phyloP scores from a whole-genome alignment of 306 rosid genomes.

The Rosa rugosa region DNA sequence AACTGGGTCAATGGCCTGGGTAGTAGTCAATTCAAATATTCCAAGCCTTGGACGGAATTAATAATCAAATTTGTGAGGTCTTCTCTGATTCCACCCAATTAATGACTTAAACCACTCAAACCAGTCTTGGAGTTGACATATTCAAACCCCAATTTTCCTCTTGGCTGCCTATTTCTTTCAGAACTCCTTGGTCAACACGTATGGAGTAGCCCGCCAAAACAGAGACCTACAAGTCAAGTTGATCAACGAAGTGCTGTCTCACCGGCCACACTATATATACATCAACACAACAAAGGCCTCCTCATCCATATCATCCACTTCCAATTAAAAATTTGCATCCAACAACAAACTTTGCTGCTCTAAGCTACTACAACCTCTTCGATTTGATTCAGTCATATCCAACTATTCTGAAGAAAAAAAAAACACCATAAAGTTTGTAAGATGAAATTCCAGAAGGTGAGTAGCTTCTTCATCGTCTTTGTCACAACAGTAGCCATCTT shows the following conservation, averaged over 20 bases:
- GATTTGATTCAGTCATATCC: neutral
- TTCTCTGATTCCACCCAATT: too few relatives aligned
- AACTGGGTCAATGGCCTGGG: neutral
- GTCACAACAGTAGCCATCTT: constrained; percentile 8
- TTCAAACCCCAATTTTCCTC: too few relatives aligned
- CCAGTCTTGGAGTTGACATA: too few relatives aligned
- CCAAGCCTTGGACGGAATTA: neutral
- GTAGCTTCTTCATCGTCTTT: constrained; percentile 19
- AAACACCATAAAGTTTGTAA: neutral
- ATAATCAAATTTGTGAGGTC: neutral
- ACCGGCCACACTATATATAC: too few relatives aligned
- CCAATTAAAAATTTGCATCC: too few relatives aligned
- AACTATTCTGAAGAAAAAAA: neutral
- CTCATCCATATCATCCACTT: too few relatives aligned
- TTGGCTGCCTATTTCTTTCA: too few relatives aligned
- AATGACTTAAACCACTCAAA: too few relatives aligned
- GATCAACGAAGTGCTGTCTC: neutral
- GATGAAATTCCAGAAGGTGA: constrained; percentile 28
- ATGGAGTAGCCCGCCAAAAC: neutral
- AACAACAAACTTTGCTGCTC: too few relatives aligned
- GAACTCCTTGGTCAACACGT: too few relatives aligned
- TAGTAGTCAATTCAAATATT: constrained; percentile 19
- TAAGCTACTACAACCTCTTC: neutral
- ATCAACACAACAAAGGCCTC: too few relatives aligned
- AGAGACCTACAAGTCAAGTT: too few relatives aligned